Evolutionary conservation across 345 rosid genomes (phyloP), one percentile per base, ranked within the genome.

Genomic region (Odontarrhena argentea): DNA sequence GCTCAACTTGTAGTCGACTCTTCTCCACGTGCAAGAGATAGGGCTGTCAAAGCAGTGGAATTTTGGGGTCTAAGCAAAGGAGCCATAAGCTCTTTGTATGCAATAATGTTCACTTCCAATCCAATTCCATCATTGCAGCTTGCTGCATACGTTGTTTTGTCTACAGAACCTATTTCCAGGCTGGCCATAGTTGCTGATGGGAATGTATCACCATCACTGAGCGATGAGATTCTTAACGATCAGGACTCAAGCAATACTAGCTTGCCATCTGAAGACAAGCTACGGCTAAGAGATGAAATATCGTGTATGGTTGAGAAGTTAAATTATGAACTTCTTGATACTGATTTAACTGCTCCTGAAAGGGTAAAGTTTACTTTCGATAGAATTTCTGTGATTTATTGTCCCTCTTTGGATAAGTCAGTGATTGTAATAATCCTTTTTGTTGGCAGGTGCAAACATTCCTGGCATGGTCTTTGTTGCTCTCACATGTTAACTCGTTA

Each of bases 21-120:
- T 66, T 79, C 96, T 45, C 66, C 76, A 32, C 76, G 76, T 60
- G 80, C 81, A 36, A 88, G 88, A 76, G 97, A 85, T 52, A 82
- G 86, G 84, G 97, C 98, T 30, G 86, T 86, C 61, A 90, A 77
- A 78, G 89, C 96, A 26, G 80, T 88, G 70, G 94, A 90, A 68
- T 86, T 86, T 68, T 88, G 98, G 98, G 96, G 96, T 9, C 81
- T 93, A 55, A 79, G 87, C 76, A 85, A 78, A 75, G 96, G 95
- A 74, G 76, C 97, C 26, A 81, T 90, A 52, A 79, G 78, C 82
- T 80, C 97, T 68, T 83, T 93, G 74, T 93, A 88, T 80, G 83
- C 96, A 54, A 68, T 90, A 60, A 76, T 93, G 70, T 88, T 86
- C 77, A 84, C 96, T 71, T 81, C 92, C 69, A 72, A 70, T 60